Conservation (phyloP, 345 rosid species). For the Draba incana region DNA sequence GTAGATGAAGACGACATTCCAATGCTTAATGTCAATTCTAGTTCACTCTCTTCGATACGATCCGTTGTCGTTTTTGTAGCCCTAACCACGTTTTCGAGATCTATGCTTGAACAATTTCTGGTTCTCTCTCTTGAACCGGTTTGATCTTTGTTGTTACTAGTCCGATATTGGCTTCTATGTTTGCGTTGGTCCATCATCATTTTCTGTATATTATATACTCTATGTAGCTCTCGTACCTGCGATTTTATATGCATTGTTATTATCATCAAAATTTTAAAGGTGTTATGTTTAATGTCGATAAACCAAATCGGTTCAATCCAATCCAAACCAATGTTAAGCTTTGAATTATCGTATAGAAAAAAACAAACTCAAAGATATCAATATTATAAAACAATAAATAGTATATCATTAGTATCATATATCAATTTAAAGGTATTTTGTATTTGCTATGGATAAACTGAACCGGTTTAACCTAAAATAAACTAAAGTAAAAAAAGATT, state of each 20-base stretch:
- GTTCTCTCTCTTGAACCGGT: constrained; percentile 54
- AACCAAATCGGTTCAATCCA: background rate
- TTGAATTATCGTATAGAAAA: background rate
- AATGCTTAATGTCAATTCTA: constrained; percentile 74
- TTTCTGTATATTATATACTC: constrained; percentile 71
- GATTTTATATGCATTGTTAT: constrained; percentile 19
- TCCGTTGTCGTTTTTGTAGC: constrained; percentile 42
- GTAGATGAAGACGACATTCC: constrained; percentile 51
- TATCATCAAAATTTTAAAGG: background rate
- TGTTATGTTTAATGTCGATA: constrained; percentile 2
- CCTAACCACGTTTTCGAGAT: constrained; percentile 52
- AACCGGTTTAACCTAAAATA: no score
- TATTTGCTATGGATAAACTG: no score
- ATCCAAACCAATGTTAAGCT: background rate
- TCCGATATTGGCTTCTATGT: constrained; percentile 48
- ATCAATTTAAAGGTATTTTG: no score
- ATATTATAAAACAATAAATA: no score
- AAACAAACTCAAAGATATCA: background rate
- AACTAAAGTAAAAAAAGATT: no score
- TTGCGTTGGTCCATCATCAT: constrained; percentile 64
- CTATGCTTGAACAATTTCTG: constrained; percentile 56
- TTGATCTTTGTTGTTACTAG: constrained; percentile 35
- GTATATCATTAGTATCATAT: no score
- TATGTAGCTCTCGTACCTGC: constrained; percentile 86
- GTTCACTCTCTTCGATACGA: constrained; percentile 52